Conservation (phyloP, 202 grass and related monocot species). For the Dendrocalamus latiflorus region DNA sequence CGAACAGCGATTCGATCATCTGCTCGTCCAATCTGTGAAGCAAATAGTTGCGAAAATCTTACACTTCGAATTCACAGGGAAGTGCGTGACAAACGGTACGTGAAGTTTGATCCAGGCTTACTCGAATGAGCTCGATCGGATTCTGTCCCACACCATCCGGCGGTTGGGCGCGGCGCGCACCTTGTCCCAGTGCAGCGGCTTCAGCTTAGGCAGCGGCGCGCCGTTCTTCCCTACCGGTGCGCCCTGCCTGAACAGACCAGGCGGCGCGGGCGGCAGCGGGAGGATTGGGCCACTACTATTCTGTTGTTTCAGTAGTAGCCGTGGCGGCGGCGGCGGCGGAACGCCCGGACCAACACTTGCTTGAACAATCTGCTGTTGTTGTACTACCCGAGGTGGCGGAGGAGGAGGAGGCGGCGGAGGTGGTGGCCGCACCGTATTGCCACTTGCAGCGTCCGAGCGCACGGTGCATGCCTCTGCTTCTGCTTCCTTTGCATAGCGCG, state of each 20-base stretch:
- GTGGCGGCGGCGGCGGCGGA: constrained; percentile 25
- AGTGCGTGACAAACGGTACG: background rate
- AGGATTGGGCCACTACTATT: constrained; percentile 15
- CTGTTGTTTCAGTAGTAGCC: constrained; percentile 7
- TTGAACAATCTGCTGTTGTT: background rate
- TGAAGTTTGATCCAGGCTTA: constrained; percentile 17
- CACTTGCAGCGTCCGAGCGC: background rate
- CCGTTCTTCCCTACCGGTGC: constrained; percentile 36
- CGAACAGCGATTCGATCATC: constrained; percentile 92
- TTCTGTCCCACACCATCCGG: constrained; percentile 91
- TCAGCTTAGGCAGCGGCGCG: constrained; percentile 73
- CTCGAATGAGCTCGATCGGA: constrained; percentile 94
- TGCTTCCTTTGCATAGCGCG: background rate
- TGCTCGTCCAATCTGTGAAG: constrained; percentile 67
- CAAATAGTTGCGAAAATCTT: background rate
- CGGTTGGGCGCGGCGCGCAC: constrained; percentile 78
- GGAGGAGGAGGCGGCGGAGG: background rate
- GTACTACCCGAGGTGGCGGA: background rate
- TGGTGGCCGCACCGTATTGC: background rate
- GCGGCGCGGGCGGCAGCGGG: constrained; percentile 33
- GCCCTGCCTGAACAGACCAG: constrained; percentile 27
- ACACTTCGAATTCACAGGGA: background rate
- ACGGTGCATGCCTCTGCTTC: background rate
- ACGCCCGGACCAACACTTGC: background rate
- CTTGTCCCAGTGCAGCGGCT: constrained; percentile 99